Conservation (phyloP, 2,329 filamentous ascomycete species). For the Macroventuria anomochaeta region DNA sequence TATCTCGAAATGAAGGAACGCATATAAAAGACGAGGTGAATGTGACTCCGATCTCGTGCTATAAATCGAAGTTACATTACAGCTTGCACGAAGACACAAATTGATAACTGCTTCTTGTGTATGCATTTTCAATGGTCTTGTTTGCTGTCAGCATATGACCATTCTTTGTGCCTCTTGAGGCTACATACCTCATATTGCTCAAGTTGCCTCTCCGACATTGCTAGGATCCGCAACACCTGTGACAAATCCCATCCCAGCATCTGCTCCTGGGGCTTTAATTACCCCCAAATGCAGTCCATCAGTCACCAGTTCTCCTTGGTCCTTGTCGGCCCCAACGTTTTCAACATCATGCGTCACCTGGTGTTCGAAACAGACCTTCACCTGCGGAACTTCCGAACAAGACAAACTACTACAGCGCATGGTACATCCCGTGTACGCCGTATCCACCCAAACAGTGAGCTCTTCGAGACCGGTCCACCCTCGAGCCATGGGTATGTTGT, state of each 20-base stretch:
- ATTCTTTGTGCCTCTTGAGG: too few relatives aligned
- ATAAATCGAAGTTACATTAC: too few relatives aligned
- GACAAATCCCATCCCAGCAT: neutral
- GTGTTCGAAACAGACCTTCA: conserved; percentile 6
- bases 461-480: conserved; percentile 15
- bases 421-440: neutral
- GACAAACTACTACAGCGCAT: conserved; percentile 11
- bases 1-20: too few relatives aligned
- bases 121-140: too few relatives aligned
- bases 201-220: neutral
- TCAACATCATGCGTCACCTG: neutral
- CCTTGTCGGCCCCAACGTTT: neutral
- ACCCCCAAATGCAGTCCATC: conserved; percentile 1
- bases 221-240: neutral
- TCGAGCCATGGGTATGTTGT: neutral
- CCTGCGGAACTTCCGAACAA: conserved; percentile 8
- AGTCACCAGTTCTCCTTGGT: neutral
- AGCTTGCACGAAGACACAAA: too few relatives aligned
- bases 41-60: too few relatives aligned
- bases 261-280: conserved; percentile 9
- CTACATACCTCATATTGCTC: too few relatives aligned
- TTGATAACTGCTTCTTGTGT: too few relatives aligned
- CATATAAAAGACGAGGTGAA: too few relatives aligned
- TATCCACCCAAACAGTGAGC: conserved; percentile 11
- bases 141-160: too few relatives aligned